These are phyloP conservation scores for Penicillium roqueforti DNA, from an alignment of 495 filamentous ascomycete species.

Conservation along the genomic window DNA sequence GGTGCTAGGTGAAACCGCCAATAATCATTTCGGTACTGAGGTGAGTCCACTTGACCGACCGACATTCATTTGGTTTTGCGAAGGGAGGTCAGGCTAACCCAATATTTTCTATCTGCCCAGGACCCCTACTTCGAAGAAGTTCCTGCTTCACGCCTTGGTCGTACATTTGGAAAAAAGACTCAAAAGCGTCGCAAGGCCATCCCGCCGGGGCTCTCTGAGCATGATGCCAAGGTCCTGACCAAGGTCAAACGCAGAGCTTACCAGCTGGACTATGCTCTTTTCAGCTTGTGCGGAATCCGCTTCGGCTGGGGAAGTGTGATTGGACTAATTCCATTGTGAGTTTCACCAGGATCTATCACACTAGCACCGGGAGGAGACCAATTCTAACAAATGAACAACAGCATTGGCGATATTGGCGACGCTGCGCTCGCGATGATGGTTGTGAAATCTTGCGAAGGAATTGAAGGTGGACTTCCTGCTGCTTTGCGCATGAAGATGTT, in stretches of 20 bases:
- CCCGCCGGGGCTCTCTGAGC: slow-evolving; percentile 66
- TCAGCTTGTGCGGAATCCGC: slow-evolving; percentile 67
- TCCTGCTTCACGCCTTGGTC: slow-evolving; percentile 61
- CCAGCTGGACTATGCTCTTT: slow-evolving; percentile 71
- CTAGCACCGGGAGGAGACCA: background rate
- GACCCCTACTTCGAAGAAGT: slow-evolving; percentile 75
- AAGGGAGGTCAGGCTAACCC: slow-evolving; percentile 3
- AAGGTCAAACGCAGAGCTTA: slow-evolving; percentile 79
- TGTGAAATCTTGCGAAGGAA: slow-evolving; percentile 56
- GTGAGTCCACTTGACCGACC: slow-evolving; percentile 36
- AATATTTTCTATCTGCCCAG: slow-evolving; percentile 23
- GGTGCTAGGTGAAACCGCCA: slow-evolving; percentile 59
- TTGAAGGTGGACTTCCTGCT: slow-evolving; percentile 67
- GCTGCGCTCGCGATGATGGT: slow-evolving; percentile 58
- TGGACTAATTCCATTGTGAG: slow-evolving; percentile 73
- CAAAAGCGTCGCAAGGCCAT: slow-evolving; percentile 65
- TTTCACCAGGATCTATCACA: slow-evolving; percentile 10
- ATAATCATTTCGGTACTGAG: slow-evolving; percentile 65
- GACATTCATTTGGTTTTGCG: background rate
- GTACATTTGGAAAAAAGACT: slow-evolving; percentile 53
- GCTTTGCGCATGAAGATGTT: slow-evolving; percentile 62
- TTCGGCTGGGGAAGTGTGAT: slow-evolving; percentile 84
- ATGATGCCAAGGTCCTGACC: slow-evolving; percentile 75
- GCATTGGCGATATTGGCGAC: slow-evolving; percentile 74
- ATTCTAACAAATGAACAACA: slow-evolving; percentile 26